Percentiles rank a stretch among this genome's conserved stretches.
These are phyloP conservation scores for Microstegium vimineum DNA, from an alignment of 176 grass and related monocot species.

Conservation along the genomic window DNA sequence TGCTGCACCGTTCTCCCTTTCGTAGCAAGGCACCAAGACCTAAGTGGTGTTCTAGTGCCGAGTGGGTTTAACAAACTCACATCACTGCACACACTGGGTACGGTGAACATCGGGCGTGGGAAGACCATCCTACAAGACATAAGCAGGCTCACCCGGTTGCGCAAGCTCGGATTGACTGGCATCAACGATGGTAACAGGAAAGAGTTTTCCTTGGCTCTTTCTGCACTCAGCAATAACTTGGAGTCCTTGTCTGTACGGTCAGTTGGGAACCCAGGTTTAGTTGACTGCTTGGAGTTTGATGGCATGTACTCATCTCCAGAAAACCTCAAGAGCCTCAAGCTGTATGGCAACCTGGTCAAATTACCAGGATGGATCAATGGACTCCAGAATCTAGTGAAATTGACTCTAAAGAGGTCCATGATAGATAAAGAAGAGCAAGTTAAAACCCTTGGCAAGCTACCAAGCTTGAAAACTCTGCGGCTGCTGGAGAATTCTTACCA, in stretches of 20 bases:
- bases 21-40: neutral
- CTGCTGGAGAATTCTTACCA: too few relatives aligned
- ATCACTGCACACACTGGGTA: neutral
- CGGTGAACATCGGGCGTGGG: neutral
- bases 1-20: neutral
- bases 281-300: neutral
- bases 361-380: neutral
- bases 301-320: neutral
- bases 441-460: too few relatives aligned
- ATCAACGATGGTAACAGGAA: neutral
- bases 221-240: neutral
- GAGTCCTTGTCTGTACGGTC: neutral
- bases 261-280: neutral
- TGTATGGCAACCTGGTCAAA: neutral
- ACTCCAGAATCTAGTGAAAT: neutral
- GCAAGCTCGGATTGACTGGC: neutral
- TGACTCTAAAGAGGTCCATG: neutral
- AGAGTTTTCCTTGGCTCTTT: neutral
- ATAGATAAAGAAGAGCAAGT: too few relatives aligned
- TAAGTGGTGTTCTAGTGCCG: neutral
- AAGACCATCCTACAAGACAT: neutral
- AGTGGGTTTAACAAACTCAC: neutral
- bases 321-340: neutral
- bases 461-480: too few relatives aligned
- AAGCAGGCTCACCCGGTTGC: neutral